Percentiles rank a stretch among this genome's conserved stretches.
Evolutionary conservation across 2,329 filamentous ascomycete species (phyloP).

Genomic region (Colletotrichum eleusines): DNA sequence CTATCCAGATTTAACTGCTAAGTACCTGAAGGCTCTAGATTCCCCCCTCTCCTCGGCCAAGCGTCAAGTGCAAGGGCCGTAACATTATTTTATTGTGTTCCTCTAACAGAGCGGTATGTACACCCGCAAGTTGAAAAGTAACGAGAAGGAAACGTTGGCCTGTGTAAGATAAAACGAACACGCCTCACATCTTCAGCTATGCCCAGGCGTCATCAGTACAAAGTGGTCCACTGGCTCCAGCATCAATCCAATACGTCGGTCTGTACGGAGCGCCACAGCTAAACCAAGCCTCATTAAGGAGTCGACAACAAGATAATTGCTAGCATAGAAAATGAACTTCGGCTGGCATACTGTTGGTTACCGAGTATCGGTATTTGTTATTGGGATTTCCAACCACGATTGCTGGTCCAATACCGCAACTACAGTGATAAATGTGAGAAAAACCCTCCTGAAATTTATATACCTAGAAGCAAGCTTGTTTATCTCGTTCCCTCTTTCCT

Average conservation of each 20-base stretch:
- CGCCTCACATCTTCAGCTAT: too few species aligned
- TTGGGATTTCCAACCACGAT: not conserved
- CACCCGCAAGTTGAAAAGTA: too few species aligned
- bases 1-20: too few species aligned
- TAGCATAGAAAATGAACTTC: not conserved
- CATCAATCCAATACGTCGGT: not conserved
- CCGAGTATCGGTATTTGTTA: not conserved
- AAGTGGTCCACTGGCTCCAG: not conserved
- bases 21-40: too few species aligned
- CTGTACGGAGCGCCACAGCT: not conserved
- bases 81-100: too few species aligned
- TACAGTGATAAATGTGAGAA: not conserved
- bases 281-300: not conserved
- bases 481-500: not conserved
- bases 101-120: too few species aligned
- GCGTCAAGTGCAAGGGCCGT: too few species aligned
- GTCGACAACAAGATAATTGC: not conserved
- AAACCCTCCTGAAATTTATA: not conserved
- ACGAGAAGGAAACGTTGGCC: too few species aligned
- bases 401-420: not conserved
- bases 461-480: not conserved
- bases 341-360: not conserved
- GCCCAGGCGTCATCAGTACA: not conserved
- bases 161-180: too few species aligned
- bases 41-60: too few species aligned